Percentiles rank a stretch among this genome's conserved stretches.
Evolutionary conservation across 306 rosid species (phyloP).

Genomic region (Benincasa hispida): DNA sequence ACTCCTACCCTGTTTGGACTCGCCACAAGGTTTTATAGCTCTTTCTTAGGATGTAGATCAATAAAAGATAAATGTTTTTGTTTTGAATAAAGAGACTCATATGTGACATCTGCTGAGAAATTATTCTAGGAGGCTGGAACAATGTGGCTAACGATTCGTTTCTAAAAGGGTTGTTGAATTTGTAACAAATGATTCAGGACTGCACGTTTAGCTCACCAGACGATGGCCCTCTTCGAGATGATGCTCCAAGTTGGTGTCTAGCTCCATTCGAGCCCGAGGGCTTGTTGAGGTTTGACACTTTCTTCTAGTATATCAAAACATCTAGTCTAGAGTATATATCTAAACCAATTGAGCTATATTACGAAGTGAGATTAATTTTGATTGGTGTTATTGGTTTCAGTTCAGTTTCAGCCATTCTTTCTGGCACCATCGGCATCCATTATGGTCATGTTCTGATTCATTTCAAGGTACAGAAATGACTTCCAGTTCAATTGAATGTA

Average conservation of each 20-base stretch:
- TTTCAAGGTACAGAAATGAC: slow-evolving; percentile 49
- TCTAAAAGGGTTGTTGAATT: not conserved
- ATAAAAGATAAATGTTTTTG: not conserved
- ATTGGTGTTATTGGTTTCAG: slow-evolving; percentile 18
- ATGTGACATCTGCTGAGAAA: not conserved
- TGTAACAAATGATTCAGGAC: slow-evolving; percentile 24
- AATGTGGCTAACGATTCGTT: not conserved
- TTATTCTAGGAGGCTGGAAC: not conserved
- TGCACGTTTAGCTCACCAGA: slow-evolving; percentile 48
- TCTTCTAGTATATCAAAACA: no score
- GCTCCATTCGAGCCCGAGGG: slow-evolving; percentile 92
- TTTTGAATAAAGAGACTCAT: not conserved
- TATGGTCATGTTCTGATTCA: slow-evolving; percentile 81
- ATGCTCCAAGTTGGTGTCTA: slow-evolving; percentile 68
- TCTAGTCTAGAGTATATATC: no score
- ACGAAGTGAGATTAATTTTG: not conserved
- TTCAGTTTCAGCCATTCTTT: slow-evolving; percentile 63
- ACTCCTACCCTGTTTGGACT: slow-evolving; percentile 65
- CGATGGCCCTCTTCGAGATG: slow-evolving; percentile 31
- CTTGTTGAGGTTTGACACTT: slow-evolving; percentile 38
- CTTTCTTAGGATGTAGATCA: not conserved
- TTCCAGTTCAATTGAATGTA: not conserved
- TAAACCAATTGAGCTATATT: not conserved
- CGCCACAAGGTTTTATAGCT: slow-evolving; percentile 45
- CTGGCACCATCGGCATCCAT: slow-evolving; percentile 74